These are phyloP conservation scores for Adenanthera pavonina DNA, from an alignment of 306 rosid genomes.

Conservation along the genomic window DNA sequence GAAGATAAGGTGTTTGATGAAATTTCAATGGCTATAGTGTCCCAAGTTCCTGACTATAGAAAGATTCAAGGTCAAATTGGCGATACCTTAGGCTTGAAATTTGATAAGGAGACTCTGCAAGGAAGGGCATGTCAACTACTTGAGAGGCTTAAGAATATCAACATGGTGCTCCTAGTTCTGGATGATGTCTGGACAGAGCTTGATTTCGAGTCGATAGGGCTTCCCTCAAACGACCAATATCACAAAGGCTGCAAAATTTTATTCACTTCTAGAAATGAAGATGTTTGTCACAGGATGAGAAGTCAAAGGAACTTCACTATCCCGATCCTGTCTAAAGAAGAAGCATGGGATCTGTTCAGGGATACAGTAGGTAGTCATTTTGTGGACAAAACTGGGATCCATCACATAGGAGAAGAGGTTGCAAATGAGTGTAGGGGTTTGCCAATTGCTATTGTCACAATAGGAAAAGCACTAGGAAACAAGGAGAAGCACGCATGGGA, in stretches of 20 bases:
- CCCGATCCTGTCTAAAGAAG: background rate
- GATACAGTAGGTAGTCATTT: conserved; percentile 1
- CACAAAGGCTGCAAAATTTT: conserved; percentile 41
- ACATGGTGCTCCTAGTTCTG: conserved; percentile 35
- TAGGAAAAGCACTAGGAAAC: conserved; percentile 35
- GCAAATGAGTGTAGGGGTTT: conserved; percentile 46
- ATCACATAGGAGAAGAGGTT: conserved; percentile 26
- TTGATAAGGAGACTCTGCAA: background rate
- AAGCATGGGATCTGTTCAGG: conserved; percentile 38
- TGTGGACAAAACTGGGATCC: background rate
- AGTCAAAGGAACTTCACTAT: conserved; percentile 19
- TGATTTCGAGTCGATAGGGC: conserved; percentile 38
- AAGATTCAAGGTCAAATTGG: conserved; percentile 39
- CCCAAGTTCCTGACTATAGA: conserved; percentile 1
- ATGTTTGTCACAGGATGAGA: conserved; percentile 28
- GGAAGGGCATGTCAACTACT: background rate
- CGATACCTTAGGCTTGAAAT: conserved; percentile 3
- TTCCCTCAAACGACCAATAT: conserved; percentile 14
- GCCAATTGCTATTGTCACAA: conserved; percentile 50
- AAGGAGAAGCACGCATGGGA: conserved; percentile 23
- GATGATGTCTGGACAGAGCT: conserved; percentile 51
- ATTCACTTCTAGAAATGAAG: conserved; percentile 43
- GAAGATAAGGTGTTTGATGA: conserved; percentile 30
- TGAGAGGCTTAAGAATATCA: background rate
- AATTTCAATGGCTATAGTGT: conserved; percentile 29